Conservation (phyloP, 2,329 filamentous ascomycete species). For the Penicillium expansum region DNA sequence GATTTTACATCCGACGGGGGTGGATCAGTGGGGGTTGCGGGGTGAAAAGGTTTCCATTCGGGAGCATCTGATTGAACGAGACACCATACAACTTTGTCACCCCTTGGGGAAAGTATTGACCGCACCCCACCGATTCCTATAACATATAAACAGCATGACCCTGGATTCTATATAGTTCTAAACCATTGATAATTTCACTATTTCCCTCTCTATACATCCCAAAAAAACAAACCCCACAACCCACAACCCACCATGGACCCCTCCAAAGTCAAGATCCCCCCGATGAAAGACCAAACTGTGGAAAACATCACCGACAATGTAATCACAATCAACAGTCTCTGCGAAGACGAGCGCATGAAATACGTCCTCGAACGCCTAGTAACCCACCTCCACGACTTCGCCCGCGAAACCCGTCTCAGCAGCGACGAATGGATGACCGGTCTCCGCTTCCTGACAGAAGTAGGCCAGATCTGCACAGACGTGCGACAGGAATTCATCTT, state of each 20-base stretch:
- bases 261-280: conserved; percentile 42
- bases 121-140: background rate
- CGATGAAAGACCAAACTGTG: conserved; percentile 67
- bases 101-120: background rate
- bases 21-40: background rate
- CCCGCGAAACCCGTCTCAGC: conserved; percentile 71
- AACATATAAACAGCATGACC: background rate
- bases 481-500: conserved; percentile 82
- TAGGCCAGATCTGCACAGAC: conserved; percentile 71
- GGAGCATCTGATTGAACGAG: background rate
- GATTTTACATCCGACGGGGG: background rate
- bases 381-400: conserved; percentile 77
- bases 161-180: background rate
- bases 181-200: background rate
- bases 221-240: background rate
- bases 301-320: conserved; percentile 80
- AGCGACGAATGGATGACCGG: conserved; percentile 76
- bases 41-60: background rate
- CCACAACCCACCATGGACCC: conserved; percentile 40
- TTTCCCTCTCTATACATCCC: background rate
- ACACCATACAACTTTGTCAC: background rate
- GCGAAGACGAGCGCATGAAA: conserved; percentile 61
- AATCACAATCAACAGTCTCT: conserved; percentile 70
- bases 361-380: conserved; percentile 73
- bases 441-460: conserved; percentile 67